Percentiles rank a stretch among this genome's conserved stretches.
Evolutionary conservation across 2,329 filamentous ascomycete genomes (phyloP).

Genomic region (Grosmannia clavigera): DNA sequence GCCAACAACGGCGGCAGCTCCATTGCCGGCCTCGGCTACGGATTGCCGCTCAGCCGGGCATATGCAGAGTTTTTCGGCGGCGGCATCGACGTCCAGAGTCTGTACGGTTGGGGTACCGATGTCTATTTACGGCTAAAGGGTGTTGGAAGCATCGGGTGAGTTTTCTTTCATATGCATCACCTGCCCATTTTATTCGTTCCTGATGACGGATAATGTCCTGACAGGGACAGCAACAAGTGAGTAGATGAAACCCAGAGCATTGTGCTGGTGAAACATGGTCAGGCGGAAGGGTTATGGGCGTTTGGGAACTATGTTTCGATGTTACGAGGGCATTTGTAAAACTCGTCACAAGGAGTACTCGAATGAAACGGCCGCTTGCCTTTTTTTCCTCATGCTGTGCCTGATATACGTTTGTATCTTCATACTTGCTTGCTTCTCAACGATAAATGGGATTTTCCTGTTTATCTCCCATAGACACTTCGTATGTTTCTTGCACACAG

Average conservation of each 20-base stretch:
- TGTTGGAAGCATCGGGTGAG: slow-evolving; percentile 39
- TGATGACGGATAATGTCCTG: neutral
- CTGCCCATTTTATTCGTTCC: neutral
- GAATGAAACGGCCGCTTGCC: neutral
- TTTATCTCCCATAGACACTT: too few species aligned
- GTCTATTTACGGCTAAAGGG: slow-evolving; percentile 55
- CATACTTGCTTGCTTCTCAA: too few species aligned
- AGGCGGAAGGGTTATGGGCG: neutral
- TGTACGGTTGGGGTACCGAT: slow-evolving; percentile 82
- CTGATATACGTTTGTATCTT: too few species aligned
- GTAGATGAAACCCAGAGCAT: neutral
- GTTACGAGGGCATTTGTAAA: neutral
- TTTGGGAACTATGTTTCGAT: neutral
- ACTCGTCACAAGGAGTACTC: neutral
- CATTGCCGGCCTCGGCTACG: slow-evolving; percentile 89
- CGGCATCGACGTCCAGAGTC: slow-evolving; percentile 84
- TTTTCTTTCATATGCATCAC: too few species aligned
- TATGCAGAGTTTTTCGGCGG: slow-evolving; percentile 98
- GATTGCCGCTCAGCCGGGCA: slow-evolving; percentile 75
- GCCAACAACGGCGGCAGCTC: slow-evolving; percentile 63
- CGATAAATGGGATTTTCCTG: too few species aligned
- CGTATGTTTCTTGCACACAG: too few species aligned
- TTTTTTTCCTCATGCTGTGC: too few species aligned
- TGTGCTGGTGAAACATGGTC: neutral
- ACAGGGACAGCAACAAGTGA: neutral